Conservation (phyloP, 73 alveolate genomes). For the Urostyla sp. region DNA sequence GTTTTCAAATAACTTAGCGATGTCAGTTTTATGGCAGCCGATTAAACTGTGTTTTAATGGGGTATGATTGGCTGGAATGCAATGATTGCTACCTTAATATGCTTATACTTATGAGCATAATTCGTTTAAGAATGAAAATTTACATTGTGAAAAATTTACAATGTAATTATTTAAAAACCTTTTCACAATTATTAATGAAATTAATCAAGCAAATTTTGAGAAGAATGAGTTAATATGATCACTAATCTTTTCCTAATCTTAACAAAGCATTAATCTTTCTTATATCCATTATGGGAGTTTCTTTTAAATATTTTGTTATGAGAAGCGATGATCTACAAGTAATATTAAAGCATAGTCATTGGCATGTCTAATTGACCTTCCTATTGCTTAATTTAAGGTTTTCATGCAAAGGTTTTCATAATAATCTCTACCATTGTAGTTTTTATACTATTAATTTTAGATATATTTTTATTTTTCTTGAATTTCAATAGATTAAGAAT, state of each 20-base stretch:
- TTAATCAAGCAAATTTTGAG: too few relatives aligned
- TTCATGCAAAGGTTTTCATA: conserved; percentile 91
- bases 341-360: conserved; percentile 88
- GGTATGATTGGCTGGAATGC: too few relatives aligned
- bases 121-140: not conserved
- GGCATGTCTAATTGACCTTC: conserved; percentile 93
- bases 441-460: conserved; percentile 11
- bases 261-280: conserved; percentile 6
- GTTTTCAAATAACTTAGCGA: not conserved
- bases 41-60: too few relatives aligned
- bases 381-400: conserved; percentile 90
- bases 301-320: conserved; percentile 31
- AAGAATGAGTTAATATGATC: too few relatives aligned
- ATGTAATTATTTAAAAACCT: too few relatives aligned
- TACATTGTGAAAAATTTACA: too few relatives aligned
- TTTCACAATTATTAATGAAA: too few relatives aligned
- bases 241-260: too few relatives aligned
- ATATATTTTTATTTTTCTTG: conserved; percentile 81
- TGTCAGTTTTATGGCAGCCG: conserved; percentile 1
- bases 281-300: conserved; percentile 52
- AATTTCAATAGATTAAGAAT: conserved; percentile 81
- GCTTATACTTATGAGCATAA: too few relatives aligned
- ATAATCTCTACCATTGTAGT: conserved; percentile 82
- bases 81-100: too few relatives aligned
- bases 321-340: conserved; percentile 81